These are phyloP conservation scores for Pseudogymnoascus sp. DNA, from an alignment of 2,329 filamentous ascomycete genomes.

Conservation along the genomic window DNA sequence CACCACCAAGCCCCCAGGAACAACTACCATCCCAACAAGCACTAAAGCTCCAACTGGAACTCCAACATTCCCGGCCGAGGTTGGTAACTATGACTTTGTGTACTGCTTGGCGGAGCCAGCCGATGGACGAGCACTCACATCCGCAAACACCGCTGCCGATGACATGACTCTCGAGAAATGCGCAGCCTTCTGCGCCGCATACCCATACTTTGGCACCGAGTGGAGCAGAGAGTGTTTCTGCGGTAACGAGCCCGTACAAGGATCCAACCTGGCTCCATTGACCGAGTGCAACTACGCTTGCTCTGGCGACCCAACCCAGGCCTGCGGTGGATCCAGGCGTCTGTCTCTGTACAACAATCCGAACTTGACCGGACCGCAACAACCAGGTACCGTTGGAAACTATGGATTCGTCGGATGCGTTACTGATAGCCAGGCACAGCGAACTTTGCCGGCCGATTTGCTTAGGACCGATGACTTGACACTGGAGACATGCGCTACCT, in stretches of 20 bases:
- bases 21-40: background rate
- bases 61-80: constrained; percentile 13
- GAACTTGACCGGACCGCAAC: background rate
- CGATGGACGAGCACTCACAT: constrained; percentile 16
- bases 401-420: constrained; percentile 27
- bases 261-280: background rate
- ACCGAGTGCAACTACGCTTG: background rate
- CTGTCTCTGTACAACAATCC: background rate
- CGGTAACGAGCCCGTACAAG: background rate
- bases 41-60: background rate
- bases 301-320: background rate
- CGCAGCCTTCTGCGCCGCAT: constrained; percentile 19
- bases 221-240: constrained; percentile 22
- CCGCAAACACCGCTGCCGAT: background rate
- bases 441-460: constrained; percentile 21
- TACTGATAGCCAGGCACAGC: constrained; percentile 23
- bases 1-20: background rate
- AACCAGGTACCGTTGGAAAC: constrained; percentile 15
- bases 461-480: constrained; percentile 26
- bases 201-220: constrained; percentile 24
- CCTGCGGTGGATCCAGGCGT: background rate
- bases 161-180: constrained; percentile 16
- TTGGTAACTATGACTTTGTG: constrained; percentile 21
- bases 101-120: constrained; percentile 21
- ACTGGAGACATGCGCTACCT: constrained; percentile 26